phyloP scores from a whole-genome alignment of 1,284 basidiomycete genomes.

The Rhodofomes roseus region DNA sequence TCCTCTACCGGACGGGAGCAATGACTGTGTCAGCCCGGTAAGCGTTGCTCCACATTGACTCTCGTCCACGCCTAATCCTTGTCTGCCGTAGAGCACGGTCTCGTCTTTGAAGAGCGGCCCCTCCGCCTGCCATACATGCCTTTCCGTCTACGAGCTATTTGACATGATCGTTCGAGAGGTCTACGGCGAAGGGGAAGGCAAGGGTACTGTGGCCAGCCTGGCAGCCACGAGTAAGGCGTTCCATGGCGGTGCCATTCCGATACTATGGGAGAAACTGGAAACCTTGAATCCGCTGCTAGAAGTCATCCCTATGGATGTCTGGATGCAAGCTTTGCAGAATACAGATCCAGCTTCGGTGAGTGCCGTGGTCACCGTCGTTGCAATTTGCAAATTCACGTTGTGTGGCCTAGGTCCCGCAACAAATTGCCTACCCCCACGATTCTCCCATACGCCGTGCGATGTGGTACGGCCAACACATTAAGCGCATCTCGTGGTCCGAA shows the following conservation, averaged over 20 bases:
- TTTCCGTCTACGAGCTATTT: not conserved
- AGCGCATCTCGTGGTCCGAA: not conserved
- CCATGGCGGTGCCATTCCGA: not conserved
- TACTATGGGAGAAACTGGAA: constrained; percentile 2
- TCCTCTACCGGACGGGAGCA: not conserved
- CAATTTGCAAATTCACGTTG: not conserved
- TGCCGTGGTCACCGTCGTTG: not conserved
- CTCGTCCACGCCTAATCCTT: not conserved
- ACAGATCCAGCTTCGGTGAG: not conserved
- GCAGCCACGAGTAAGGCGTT: constrained; percentile 1
- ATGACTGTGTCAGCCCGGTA: not conserved
- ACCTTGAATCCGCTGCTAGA: not conserved
- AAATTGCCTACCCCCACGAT: not conserved
- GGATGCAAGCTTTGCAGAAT: not conserved
- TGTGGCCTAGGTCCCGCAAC: not conserved
- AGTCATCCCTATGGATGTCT: not conserved
- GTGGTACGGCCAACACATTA: not conserved
- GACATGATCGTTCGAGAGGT: not conserved
- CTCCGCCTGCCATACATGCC: not conserved
- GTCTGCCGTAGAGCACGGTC: not conserved
- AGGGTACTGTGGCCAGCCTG: not conserved
- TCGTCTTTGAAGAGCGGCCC: not conserved
- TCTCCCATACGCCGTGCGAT: not conserved
- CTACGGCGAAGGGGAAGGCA: not conserved
- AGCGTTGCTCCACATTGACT: not conserved